A percentile compares a stretch with the other conserved stretches of the same genome.
These are phyloP conservation scores for Coniochaeta hoffmannii DNA, from an alignment of 2,329 filamentous ascomycete genomes.

Conservation along the genomic window DNA sequence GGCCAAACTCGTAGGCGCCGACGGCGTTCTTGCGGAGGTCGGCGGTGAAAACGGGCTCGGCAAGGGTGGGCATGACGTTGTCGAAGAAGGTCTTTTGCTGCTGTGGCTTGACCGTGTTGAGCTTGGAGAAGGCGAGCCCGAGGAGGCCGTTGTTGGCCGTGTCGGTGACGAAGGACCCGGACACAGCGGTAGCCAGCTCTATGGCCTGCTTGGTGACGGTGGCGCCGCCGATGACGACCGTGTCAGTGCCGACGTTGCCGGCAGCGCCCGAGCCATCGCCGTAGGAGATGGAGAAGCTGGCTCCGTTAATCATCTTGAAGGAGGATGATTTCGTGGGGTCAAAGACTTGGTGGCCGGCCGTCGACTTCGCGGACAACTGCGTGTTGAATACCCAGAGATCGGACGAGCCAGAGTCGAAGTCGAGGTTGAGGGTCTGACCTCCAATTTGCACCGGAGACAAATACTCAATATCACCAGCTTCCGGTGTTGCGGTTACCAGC, in stretches of 20 bases:
- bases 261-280: conserved; percentile 58
- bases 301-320: conserved; percentile 28
- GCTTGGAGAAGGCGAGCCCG: conserved; percentile 56
- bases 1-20: conserved; percentile 69
- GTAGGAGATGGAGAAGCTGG: conserved; percentile 58
- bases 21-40: conserved; percentile 52
- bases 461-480: conserved; percentile 61
- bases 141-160: conserved; percentile 60
- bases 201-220: conserved; percentile 56
- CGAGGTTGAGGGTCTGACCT: conserved; percentile 59
- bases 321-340: conserved; percentile 27
- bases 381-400: conserved; percentile 71
- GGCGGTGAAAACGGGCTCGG: conserved; percentile 63
- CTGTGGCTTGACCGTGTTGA: conserved; percentile 57
- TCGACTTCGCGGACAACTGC: conserved; percentile 35
- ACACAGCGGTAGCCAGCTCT: conserved; percentile 55
- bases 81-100: conserved; percentile 68
- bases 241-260: conserved; percentile 61
- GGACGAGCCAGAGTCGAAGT: conserved; percentile 71
- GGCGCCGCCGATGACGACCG: conserved; percentile 59
- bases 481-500: conserved; percentile 56
- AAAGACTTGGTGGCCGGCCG: conserved; percentile 39
- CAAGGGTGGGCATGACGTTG: conserved; percentile 54
- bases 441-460: conserved; percentile 63
- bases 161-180: conserved; percentile 50